Conservation (phyloP, 306 rosid species). For the Amphicarpaea edgeworthii region DNA sequence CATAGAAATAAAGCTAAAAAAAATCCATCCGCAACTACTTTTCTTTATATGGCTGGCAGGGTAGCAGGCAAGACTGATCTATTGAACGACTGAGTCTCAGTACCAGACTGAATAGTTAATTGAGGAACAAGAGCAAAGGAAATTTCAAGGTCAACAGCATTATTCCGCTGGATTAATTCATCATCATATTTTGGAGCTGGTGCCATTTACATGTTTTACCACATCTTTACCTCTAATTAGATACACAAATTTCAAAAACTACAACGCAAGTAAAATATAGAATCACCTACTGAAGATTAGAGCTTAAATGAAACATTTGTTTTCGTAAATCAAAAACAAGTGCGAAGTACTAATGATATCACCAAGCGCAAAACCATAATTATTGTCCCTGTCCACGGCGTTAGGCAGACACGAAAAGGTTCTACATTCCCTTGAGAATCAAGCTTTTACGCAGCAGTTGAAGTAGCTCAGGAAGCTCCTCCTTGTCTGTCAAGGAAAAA, state of each 20-base stretch:
- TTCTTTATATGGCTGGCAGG: no score
- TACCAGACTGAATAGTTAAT: background rate
- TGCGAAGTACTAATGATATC: background rate
- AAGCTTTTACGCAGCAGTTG: conserved; percentile 86
- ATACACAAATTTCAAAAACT: conserved; percentile 31
- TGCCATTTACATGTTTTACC: conserved; percentile 44
- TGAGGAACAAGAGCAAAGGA: background rate
- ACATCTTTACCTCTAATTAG: background rate
- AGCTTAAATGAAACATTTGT: background rate
- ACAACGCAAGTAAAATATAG: conserved; percentile 5
- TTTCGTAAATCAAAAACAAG: conserved; percentile 25
- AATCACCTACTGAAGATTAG: conserved; percentile 3
- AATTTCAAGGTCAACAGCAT: conserved; percentile 25
- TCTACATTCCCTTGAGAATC: conserved; percentile 33
- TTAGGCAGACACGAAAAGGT: background rate
- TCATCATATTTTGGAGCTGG: conserved; percentile 18
- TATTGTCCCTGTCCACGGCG: conserved; percentile 34
- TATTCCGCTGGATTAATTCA: background rate
- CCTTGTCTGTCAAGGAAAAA: conserved; percentile 63
- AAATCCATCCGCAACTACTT: no score
- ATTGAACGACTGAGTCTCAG: background rate
- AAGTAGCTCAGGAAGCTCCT: conserved; percentile 86
- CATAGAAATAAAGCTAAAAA: no score
- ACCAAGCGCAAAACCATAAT: conserved; percentile 37
- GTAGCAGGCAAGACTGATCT: no score